Percentiles rank a stretch among this genome's conserved stretches.
Conservation (phyloP, 1,284 basidiomycete genomes). For the Ganoderma multipileum region DNA sequence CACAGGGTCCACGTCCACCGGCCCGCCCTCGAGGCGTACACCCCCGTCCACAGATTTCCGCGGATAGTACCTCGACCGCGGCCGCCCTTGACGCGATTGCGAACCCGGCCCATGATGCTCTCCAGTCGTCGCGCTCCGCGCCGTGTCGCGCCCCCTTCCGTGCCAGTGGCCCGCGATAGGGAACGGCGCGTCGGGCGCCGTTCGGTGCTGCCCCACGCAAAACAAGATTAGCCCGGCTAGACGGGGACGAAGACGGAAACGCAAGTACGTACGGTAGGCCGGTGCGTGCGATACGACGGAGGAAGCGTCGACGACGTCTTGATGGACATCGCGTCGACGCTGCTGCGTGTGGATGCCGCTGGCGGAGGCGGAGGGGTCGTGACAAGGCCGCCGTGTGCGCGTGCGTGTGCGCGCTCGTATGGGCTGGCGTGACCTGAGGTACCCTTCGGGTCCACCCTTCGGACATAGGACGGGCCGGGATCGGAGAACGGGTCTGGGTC, state of each 20-base stretch:
- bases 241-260: too few species aligned
- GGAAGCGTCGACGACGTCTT: conserved; percentile 7
- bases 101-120: neutral
- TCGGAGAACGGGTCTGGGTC: neutral
- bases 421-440: neutral
- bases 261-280: neutral
- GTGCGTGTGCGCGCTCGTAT: too few species aligned
- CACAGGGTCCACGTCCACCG: neutral
- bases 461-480: neutral
- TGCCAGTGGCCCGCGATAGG: neutral
- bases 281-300: conserved; percentile 8
- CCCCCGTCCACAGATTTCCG: conserved; percentile 12
- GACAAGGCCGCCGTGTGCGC: neutral
- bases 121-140: neutral
- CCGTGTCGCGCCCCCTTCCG: neutral
- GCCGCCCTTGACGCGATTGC: too few species aligned
- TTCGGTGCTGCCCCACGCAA: neutral
- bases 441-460: neutral
- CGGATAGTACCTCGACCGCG: neutral
- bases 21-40: conserved; percentile 19
- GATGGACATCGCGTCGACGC: neutral
- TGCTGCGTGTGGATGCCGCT: neutral
- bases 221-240: neutral
- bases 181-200: neutral
- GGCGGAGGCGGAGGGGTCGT: neutral